These are phyloP conservation scores for Albugo candida DNA, from an alignment of 352 stramenopile genomes.

Conservation along the genomic window DNA sequence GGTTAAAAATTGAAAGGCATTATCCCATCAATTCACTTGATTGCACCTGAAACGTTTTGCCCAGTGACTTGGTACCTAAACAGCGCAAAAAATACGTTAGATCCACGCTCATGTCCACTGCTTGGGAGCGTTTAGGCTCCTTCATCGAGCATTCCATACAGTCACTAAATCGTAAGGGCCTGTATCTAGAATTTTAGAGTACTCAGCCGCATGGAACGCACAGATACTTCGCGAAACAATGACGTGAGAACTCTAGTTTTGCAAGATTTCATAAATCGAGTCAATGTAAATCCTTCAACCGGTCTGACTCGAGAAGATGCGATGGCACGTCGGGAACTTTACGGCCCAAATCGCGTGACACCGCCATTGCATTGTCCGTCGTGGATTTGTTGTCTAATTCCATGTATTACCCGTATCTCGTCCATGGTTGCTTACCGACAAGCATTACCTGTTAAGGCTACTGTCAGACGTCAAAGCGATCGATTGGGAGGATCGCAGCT, in stretches of 20 bases:
- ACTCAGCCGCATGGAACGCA: neutral
- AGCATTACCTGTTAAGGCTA: conserved; percentile 74
- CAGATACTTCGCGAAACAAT: neutral
- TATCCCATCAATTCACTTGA: too few relatives aligned
- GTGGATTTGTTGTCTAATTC: conserved; percentile 87
- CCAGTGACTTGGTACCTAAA: too few relatives aligned
- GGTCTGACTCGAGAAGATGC: conserved; percentile 56
- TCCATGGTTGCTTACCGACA: conserved; percentile 81
- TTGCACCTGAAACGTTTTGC: too few relatives aligned
- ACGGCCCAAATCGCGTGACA: conserved; percentile 79
- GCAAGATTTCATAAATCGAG: conserved; percentile 33
- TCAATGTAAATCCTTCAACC: conserved; percentile 28
- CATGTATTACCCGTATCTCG: conserved; percentile 80
- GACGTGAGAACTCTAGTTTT: neutral
- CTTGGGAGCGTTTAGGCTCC: too few relatives aligned
- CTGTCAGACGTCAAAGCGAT: conserved; percentile 35
- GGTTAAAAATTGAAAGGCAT: too few relatives aligned
- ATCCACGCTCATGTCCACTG: too few relatives aligned
- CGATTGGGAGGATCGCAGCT: conserved; percentile 24
- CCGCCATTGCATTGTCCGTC: conserved; percentile 84
- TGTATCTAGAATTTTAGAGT: neutral
- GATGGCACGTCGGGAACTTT: conserved; percentile 35
- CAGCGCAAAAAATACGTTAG: too few relatives aligned
- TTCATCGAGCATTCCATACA: too few relatives aligned
- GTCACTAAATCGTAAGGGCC: neutral